Evolutionary conservation across 2,329 filamentous ascomycete species (phyloP).

Genomic region (Aaosphaeria pasadenensis): DNA sequence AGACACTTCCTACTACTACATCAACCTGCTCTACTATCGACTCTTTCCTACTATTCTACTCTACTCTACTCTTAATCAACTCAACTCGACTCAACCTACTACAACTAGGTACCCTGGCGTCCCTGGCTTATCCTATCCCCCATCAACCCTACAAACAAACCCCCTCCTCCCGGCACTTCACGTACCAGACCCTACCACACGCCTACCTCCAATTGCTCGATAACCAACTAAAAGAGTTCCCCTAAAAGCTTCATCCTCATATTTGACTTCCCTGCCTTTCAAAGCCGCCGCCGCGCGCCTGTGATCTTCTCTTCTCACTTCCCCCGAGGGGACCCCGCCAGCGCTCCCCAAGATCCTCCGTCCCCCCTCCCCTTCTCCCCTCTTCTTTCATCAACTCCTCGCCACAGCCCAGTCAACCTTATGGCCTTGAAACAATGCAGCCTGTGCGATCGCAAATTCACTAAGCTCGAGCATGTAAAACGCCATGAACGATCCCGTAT

Average conservation of each 20-base stretch:
- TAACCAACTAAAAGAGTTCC: too few species aligned
- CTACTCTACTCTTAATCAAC: too few species aligned
- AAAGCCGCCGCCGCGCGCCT: too few species aligned
- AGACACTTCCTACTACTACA: too few species aligned
- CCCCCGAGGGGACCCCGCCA: constrained; percentile 2
- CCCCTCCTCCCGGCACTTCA: constrained; percentile 16
- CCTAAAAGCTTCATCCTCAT: too few species aligned
- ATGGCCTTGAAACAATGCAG: constrained; percentile 41
- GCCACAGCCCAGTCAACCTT: constrained; percentile 2
- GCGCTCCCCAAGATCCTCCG: constrained; percentile 5
- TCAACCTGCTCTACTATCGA: too few species aligned
- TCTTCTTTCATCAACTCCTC: neutral
- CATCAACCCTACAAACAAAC: too few species aligned
- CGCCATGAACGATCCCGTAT: constrained; percentile 55
- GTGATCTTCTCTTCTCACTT: neutral
- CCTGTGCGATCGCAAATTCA: constrained; percentile 53
- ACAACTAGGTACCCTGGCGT: neutral
- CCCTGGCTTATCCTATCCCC: too few species aligned
- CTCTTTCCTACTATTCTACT: too few species aligned
- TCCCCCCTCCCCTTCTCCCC: too few species aligned
- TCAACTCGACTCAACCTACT: too few species aligned
- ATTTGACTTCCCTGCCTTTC: too few species aligned
- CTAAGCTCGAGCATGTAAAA: constrained; percentile 56
- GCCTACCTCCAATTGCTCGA: neutral
- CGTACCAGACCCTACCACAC: constrained; percentile 2